Evolutionary conservation across 305 asterid species (phyloP), one percentile per base, ranked within the genome.

Genomic region (Fraxinus nigra): DNA sequence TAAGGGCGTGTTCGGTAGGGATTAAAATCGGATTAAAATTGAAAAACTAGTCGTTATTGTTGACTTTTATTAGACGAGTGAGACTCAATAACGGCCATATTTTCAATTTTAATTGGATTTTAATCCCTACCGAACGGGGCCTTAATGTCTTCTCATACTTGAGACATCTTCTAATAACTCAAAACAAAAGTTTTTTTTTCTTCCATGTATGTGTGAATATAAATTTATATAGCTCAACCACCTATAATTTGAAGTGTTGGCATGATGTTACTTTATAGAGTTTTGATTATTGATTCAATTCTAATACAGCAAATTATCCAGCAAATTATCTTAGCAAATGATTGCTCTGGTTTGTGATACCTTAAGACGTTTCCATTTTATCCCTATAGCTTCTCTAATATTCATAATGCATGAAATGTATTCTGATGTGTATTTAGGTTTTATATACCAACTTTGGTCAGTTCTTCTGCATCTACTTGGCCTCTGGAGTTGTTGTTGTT

Each of bases 401-500:
- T 72, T 56, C 13, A 18, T 51, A 26, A 4, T 20, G 78, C 78
- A 14, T 20, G 35, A 46, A 79, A 7, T 43, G 72, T 76, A 28
- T 24, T 43, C 79, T 59, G 67, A 48, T 77, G 40, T 51, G 46
- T 3, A 16, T 18, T 10, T 30, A 51, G 70, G 38, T 43, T 67
- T 51, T 48, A 7, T 35, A 8, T 7, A 35, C 33, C 2, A 54
- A 65, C 67, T 32, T 11, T 35, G 61, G 13, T 73, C 33, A 72
- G 61, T 82, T 56, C 54, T 76, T 35, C 43, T 83, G 76, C 72
- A 70, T 10, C 20, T 84, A 56, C 13, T 56, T 56, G 26, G 67
- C 28, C 67, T 18, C 67, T 56, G 67, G 67, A 18, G 67, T 56
- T 56, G 1, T 56, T 56, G 2, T 6, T 51, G 1, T 51, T 48